Evolutionary conservation across 2,329 filamentous ascomycete genomes (phyloP), one percentile per base, ranked within the genome.

Genomic region (Chaetomium sp.): DNA sequence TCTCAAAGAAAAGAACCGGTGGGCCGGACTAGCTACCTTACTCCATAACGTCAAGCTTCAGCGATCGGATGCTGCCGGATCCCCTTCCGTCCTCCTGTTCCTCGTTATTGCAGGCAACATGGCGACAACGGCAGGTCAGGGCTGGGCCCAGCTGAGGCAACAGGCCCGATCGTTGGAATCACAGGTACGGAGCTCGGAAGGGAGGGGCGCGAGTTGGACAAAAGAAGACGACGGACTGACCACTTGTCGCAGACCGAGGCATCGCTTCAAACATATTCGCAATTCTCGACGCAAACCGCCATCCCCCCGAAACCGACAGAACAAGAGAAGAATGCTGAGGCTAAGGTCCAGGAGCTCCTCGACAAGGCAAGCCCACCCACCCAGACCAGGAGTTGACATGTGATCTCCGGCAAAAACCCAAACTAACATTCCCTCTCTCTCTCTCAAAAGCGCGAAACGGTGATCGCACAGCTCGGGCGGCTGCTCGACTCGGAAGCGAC

Each of bases 121-220:
- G 70, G 71, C 70, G 65, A 67, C 71, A 57, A 69, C 70, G 54
- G 64, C 72, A 68, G 68, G 67, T 45, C 68, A 70, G 68, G 89
- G 93, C 80, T 99, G 95, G 95, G 89, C 92, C 74, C 93, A 97
- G 80, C 85, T 98, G 71, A 91, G 95, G 73, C 93, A 97, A 77
- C 94, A 98, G 79, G 92, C 93, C 67, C 86, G 95, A 73, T 87
- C 88, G 53, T 83, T 97, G 68, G 95, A 99, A 78, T 92, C 90
- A 67, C 94, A 98, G 85, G 94, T 96, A 82, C 21, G 64, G 13
- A 25, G 50, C 62, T 38, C 53, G 55, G 16, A 27, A 51, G n/a
- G 16, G 50, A 12, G 9, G 25, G 38, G 10, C 1, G 7, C 2
- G 8, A 21, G 23, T 23, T 10, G 47, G 33, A 19, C 16, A 7